These are phyloP conservation scores for Cynara cardunculus DNA, from an alignment of 129 eudicot species.

Conservation along the genomic window DNA sequence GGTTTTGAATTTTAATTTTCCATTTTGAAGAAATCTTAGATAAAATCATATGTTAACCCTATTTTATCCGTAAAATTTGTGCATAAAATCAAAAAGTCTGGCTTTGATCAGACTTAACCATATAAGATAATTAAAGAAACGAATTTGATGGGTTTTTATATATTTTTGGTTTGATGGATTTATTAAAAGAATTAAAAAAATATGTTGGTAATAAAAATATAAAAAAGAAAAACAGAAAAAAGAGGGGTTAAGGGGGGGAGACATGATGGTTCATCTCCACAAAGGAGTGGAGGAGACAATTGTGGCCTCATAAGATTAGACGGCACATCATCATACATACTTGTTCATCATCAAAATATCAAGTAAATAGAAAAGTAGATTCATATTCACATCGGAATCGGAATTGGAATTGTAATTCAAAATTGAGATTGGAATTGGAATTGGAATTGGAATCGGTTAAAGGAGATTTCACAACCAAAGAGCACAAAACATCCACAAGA, in stretches of 20 bases:
- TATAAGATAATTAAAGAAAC: not conserved
- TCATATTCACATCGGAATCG: conserved; percentile 26
- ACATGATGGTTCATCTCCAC: conserved; percentile 51
- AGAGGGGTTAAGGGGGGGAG: conserved; percentile 32
- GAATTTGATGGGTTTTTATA: not conserved
- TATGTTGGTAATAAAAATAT: not conserved
- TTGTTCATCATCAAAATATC: conserved; percentile 36
- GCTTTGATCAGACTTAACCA: not conserved
- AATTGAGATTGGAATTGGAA: not conserved
- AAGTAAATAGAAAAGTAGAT: conserved; percentile 31
- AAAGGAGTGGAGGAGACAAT: conserved; percentile 52
- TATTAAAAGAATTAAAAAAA: not conserved
- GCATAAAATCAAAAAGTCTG: not conserved
- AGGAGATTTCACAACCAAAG: conserved; percentile 33
- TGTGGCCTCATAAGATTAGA: conserved; percentile 40
- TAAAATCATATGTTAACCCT: not conserved
- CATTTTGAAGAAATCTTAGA: not conserved
- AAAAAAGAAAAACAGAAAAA: not conserved
- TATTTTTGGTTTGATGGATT: not conserved
- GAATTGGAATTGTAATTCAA: conserved; percentile 18
- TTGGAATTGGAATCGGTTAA: conserved; percentile 35
- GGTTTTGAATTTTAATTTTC: not conserved
- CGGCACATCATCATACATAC: conserved; percentile 38
- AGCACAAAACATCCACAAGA: conserved; percentile 29
- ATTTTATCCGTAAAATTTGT: not conserved